phyloP scores from a whole-genome alignment of 345 rosid species.

The Eutrema heterophyllum region DNA sequence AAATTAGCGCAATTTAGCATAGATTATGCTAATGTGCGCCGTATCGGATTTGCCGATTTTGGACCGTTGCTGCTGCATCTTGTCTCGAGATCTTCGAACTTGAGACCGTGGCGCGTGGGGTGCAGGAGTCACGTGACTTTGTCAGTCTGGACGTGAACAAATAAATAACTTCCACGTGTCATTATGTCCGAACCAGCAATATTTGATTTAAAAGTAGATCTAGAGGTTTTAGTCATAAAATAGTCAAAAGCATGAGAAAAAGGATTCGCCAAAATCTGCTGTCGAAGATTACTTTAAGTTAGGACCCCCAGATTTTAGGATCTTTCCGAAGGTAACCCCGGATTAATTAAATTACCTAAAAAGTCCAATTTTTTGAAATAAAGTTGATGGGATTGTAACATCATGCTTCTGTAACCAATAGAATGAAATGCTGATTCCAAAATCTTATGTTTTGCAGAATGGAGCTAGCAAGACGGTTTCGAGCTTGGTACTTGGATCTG shows the following conservation, averaged over 20 bases:
- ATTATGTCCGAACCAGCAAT: not conserved
- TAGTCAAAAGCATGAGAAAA: not conserved
- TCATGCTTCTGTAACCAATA: not conserved
- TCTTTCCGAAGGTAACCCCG: not conserved
- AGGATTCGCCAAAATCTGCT: not conserved
- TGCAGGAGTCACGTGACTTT: constrained; percentile 22
- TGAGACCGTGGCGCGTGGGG: constrained; percentile 12
- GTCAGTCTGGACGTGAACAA: constrained; percentile 4
- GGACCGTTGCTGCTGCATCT: not conserved
- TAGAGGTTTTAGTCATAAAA: not conserved
- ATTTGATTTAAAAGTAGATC: constrained; percentile 15
- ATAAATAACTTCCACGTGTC: constrained; percentile 3
- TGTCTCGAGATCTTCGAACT: constrained; percentile 30
- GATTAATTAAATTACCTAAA: not conserved
- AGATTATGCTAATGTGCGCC: not conserved
- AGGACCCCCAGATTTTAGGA: not conserved
- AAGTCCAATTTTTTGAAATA: not conserved
- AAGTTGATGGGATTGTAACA: not conserved
- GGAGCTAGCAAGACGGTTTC: constrained; percentile 32
- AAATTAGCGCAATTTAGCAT: not conserved
- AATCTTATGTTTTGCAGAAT: constrained; percentile 14
- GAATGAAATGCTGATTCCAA: not conserved
- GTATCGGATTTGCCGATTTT: not conserved
- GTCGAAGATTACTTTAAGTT: not conserved
- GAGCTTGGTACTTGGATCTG: constrained; percentile 34